A percentile compares a stretch with the other conserved stretches of the same genome.
These are phyloP conservation scores for Isoetes engelmannii DNA, from an alignment of 83 land plant genomes.

Conservation along the genomic window DNA sequence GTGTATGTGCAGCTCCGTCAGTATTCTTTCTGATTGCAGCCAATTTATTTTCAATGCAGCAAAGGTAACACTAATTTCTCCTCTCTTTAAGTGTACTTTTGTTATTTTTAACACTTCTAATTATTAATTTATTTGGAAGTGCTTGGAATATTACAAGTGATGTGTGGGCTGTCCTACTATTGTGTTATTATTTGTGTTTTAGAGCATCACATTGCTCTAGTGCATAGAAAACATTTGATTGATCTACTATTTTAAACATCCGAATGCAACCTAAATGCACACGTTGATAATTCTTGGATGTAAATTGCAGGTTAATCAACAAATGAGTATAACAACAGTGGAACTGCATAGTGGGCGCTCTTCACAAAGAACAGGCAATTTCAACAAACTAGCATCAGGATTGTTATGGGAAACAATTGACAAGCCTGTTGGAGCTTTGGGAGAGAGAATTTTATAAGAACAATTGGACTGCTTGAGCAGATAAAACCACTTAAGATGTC, in stretches of 20 bases:
- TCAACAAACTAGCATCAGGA: not conserved
- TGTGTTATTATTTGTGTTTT: no score
- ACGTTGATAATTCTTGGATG: no score
- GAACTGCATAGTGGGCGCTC: no score
- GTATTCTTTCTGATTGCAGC: slow-evolving; percentile 88
- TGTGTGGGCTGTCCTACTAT: no score
- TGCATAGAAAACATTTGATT: no score
- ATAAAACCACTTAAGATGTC: slow-evolving; percentile 43
- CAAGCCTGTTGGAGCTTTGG: slow-evolving; percentile 76
- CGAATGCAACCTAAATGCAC: no score
- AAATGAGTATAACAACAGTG: not conserved
- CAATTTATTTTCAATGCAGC: slow-evolving; percentile 74
- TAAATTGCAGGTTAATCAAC: not conserved
- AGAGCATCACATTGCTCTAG: no score
- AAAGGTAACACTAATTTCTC: slow-evolving; percentile 36
- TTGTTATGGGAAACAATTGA: slow-evolving; percentile 54
- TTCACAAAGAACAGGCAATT: no score
- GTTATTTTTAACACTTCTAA: no score
- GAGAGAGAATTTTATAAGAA: slow-evolving; percentile 34
- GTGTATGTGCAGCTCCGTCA: slow-evolving; percentile 88
- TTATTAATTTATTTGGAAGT: no score
- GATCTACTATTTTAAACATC: no score
- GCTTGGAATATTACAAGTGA: no score
- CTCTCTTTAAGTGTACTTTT: not conserved
- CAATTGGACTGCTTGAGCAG: slow-evolving; percentile 52